Evolutionary conservation across 2,329 filamentous ascomycete genomes (phyloP), one percentile per base, ranked within the genome.

Genomic region (Aspergillus ruber): DNA sequence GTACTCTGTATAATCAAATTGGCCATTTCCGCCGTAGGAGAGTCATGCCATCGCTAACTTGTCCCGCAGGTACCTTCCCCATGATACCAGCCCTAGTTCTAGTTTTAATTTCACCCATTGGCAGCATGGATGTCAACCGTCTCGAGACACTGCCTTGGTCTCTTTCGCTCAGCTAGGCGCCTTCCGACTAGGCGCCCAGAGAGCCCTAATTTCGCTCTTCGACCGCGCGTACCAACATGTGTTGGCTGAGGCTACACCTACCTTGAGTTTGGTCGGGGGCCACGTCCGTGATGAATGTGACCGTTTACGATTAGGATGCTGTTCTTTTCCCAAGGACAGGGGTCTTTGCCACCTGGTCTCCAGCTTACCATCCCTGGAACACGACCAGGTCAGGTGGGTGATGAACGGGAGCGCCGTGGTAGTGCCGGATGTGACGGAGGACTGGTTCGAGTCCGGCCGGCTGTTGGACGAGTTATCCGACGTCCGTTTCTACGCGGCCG

Each of bases 171-270:
- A 80, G 55, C 66, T 80, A 4, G 76, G 68, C 1, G 65, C 70
- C 4, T 60, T 72, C 45, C 68, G 72, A 12, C 62, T 78, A 3
- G 63, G 69, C n/a, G 67, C 65, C 4, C 59, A 65, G 17, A 69
- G 75, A 25, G 63, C 68, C 13, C 54, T 79, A 18, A 68, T 81
- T 42, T 80, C 77, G 1, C 62, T 81, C 15, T 79, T 81, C 50
- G 77, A 78, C 51, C 61, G 60, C 4, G 63, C 66, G 4, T 56
- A 68, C 41, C 76, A 81, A 50, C 71, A 78, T 50, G 62, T 80
- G 17, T 61, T 80, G 13, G 75, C 76, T 45, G 77, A 80, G 51
- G 74, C 76, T 5, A 76, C 75, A 1, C 65, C 66, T 1, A 64
- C 62, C 1, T 61, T 71, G 2, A 69, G 68, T 2, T 57, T 78